Evolutionary conservation across 352 stramenopile species (phyloP).

Genomic region (Paralagenidium karlingii): DNA sequence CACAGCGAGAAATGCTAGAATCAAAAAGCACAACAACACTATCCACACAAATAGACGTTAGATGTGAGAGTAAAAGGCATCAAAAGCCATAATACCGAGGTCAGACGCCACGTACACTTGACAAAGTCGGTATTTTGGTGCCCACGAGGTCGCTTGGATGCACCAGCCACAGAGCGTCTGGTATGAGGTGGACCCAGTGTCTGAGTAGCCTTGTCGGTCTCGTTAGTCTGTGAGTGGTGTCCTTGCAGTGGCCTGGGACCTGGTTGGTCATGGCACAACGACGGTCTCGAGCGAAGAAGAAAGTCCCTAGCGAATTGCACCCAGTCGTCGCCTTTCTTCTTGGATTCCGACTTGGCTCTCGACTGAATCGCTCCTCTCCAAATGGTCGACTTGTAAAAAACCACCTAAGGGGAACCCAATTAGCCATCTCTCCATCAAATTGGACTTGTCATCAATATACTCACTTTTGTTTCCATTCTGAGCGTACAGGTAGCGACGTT

Average conservation of each 20-base stretch:
- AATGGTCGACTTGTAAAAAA: constrained; percentile 75
- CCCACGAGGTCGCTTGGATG: constrained; percentile 1
- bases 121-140: background rate
- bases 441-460: background rate
- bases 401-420: constrained; percentile 14
- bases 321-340: constrained; percentile 59
- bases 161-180: constrained; percentile 2
- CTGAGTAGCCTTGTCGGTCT: background rate
- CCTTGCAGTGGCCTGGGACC: background rate
- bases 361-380: constrained; percentile 74
- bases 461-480: constrained; percentile 64
- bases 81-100: background rate
- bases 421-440: background rate
- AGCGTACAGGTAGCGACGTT: constrained; percentile 34
- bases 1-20: too few species aligned
- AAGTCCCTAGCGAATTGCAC: constrained; percentile 44
- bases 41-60: background rate
- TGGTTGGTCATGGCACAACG: background rate
- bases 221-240: background rate
- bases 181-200: background rate
- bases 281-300: constrained; percentile 4
- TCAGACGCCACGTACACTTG: background rate
- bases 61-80: background rate
- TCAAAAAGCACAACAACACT: constrained; percentile 63
- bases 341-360: constrained; percentile 60